phyloP scores from a whole-genome alignment of 225 moss, liverwort and hornwort genomes.

The Pleurozium schreberi region DNA sequence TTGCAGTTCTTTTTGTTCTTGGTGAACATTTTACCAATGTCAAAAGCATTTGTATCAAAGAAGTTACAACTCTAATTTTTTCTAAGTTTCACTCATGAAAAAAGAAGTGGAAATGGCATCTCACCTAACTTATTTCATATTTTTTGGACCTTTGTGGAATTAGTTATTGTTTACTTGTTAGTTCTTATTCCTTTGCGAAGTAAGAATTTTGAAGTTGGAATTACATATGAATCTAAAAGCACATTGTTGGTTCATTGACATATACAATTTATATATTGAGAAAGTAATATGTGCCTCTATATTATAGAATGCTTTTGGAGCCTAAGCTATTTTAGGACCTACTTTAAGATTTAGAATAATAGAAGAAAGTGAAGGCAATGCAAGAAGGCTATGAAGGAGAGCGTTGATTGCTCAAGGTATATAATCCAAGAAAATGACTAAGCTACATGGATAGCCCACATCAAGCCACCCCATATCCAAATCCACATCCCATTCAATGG shows the following conservation, averaged over 20 bases:
- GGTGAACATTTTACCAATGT: background rate
- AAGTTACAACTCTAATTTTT: background rate
- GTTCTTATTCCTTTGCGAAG: no score
- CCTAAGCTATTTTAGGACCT: background rate
- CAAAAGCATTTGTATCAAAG: background rate
- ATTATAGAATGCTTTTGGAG: background rate
- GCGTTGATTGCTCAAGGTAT: accelerated
- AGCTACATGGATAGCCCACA: background rate
- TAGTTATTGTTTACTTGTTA: background rate
- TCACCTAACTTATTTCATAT: background rate
- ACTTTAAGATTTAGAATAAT: background rate
- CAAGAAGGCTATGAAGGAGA: accelerated
- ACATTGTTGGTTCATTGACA: background rate
- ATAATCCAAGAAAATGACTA: background rate
- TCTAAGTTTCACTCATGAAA: background rate
- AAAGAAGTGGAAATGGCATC: background rate
- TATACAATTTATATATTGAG: background rate
- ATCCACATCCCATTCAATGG: background rate
- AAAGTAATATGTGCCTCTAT: background rate
- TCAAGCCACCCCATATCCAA: background rate
- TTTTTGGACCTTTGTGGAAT: background rate
- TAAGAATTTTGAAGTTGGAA: background rate
- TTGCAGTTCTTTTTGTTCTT: background rate
- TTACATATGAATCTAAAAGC: background rate
- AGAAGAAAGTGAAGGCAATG: background rate